A percentile compares a stretch with the other conserved stretches of the same genome.
phyloP scores from a whole-genome alignment of 169 alveolate genomes.

The Plasmodium inui region DNA sequence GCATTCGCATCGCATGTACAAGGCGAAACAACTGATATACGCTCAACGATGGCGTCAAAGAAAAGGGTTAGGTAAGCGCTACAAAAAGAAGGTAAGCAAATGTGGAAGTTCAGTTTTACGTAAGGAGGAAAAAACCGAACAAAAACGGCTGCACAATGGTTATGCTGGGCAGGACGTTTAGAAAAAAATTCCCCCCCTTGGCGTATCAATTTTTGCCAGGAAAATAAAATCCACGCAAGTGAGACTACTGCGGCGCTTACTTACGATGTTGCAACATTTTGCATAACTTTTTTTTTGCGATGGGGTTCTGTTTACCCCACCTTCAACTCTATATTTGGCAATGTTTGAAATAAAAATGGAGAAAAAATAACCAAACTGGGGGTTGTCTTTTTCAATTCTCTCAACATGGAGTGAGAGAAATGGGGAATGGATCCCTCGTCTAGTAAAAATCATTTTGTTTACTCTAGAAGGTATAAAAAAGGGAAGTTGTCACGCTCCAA shows the following conservation, averaged over 20 bases:
- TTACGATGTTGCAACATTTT: background rate
- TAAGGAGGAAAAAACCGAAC: background rate
- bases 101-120: background rate
- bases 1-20: background rate
- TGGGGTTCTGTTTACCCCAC: background rate
- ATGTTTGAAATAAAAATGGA: background rate
- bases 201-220: background rate
- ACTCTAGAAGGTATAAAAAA: background rate
- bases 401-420: background rate
- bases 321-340: background rate
- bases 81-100: background rate
- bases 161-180: background rate
- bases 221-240: background rate
- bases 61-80: background rate
- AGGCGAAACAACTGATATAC: background rate
- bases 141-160: background rate
- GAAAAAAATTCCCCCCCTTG: background rate
- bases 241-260: background rate
- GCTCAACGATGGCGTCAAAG: background rate
- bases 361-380: background rate
- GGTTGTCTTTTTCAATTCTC: background rate
- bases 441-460: background rate
- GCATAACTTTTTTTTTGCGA: background rate
- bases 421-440: background rate
- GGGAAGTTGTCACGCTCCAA: background rate